phyloP scores from a whole-genome alignment of 306 rosid species.

The Ormosia emarginata region DNA sequence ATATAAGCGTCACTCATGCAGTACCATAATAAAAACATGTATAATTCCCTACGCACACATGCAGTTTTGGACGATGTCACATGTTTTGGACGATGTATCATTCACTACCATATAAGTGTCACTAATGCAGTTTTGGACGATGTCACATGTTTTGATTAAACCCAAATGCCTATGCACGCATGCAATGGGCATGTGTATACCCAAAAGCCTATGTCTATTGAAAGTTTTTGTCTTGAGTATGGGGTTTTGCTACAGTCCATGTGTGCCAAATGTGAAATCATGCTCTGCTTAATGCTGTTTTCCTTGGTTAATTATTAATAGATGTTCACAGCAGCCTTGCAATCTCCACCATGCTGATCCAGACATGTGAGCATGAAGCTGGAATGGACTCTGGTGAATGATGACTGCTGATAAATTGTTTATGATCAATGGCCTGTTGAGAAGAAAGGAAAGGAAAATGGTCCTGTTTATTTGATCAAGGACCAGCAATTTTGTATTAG shows the following conservation, averaged over 20 bases:
- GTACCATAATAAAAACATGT: background rate
- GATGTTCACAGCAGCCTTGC: background rate
- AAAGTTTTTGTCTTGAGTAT: background rate
- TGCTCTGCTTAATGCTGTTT: background rate
- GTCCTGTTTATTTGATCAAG: background rate
- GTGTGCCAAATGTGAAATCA: background rate
- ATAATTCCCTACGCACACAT: background rate
- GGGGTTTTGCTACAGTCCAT: background rate
- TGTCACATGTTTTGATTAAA: background rate
- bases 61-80: background rate
- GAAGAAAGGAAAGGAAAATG: background rate
- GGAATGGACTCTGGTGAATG: background rate
- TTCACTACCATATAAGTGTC: no score
- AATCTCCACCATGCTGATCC: background rate
- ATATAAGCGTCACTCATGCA: background rate
- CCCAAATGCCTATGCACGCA: background rate
- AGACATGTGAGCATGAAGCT: background rate
- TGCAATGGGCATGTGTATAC: background rate
- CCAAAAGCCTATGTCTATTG: background rate
- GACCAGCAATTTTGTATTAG: conserved; percentile 14
- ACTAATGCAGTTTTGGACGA: background rate
- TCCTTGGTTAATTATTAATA: background rate
- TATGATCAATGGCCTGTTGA: background rate
- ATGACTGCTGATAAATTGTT: background rate
- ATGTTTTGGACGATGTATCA: background rate